Evolutionary conservation across 1,139 yeast genomes (phyloP), one percentile per base, ranked within the genome.

Genomic region (Nakaseomyces sp.): DNA sequence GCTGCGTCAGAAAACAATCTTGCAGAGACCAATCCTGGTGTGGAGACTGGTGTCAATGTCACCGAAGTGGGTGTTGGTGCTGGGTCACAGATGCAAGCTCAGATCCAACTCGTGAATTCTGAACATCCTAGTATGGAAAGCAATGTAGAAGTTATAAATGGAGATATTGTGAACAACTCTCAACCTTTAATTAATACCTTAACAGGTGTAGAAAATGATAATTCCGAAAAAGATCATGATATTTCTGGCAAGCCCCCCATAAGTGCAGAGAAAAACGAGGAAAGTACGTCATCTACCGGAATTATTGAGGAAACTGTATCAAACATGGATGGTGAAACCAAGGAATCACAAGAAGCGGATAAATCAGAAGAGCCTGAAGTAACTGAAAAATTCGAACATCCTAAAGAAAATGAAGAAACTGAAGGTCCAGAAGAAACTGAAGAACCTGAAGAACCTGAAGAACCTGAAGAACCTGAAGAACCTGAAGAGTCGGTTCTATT

Each of bases 11-110:
- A 18, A 3, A n/a, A 32, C 17, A 32, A 32, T 7, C 6, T 10
- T 13, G 25, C 24, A 2, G 31, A 2, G 4, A 15, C 5, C 8
- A 37, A 37, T 22, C 24, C 17, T n/a, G 37, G 32, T n/a, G 42
- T 25, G 22, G 45, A 37, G 12, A 22, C 41, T 3, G 6, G 24
- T 13, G 48, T 20, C 5, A 37, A n/a, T 10, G 10, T 12, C 5
- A 43, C 28, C 6, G 57, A 47, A 20, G 43, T 53, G 7, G 51
- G 52, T n/a, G 53, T 52, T n/a, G 61, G 54, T 3, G 43, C 61
- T 16, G 60, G 62, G 6, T 50, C 47, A 37, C 66, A 64, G 36
- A 42, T 60, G 15, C 58, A 55, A 37, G 49, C 57, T 3, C 54
- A 55, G 39, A 37, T 46, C 4, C 48, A 47, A 13, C 10, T 15